Evolutionary conservation across 202 grass and related monocot species (phyloP), one percentile per base, ranked within the genome.

Genomic region (Bolboschoenoplectus hybrid): DNA sequence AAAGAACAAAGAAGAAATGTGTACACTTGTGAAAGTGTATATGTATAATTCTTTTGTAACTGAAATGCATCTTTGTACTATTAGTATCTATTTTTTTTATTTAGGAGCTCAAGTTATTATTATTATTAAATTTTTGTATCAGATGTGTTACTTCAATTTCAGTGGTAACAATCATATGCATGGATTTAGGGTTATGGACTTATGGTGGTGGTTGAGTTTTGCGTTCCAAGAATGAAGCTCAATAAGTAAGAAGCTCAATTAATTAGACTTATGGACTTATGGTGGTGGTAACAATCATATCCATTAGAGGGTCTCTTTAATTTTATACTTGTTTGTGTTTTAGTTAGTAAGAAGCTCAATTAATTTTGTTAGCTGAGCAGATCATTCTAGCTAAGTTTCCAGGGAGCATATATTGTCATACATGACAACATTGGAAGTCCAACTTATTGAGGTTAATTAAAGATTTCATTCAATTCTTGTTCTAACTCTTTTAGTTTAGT

Each of bases 11-110:
- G n/a, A 1, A 46, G 7, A 5, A 83, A 32, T 35, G n/a, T 68
- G 50, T 69, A 53, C 16, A 55, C 43, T 71, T 84, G 64, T 26
- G 26, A 26, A 55, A 69, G 45, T 70, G 63, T 84, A 69, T 69
- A 36, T 70, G 63, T 84, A 69, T 69, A 36, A 84, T 84, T 84
- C 16, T 56, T 57, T 26, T 51, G n/a, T 9, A 68, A 53, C 66
- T 55, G 50, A 84, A 71, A 43, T 69, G 41, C 19, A 41, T 64
- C 32, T 36, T n/a, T 84, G 16, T 82, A 65, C 43, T 69, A 64
- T 35, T 82, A 65, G 80, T 19, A 32, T 63, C 13, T 34, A 68
- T 40, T 81, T 38, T 53, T 40, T 84, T 9, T 84, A 38, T 44
- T 71, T 84, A 39, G 61, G 46, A 19, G 26, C 19, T 57, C 58